phyloP scores from a whole-genome alignment of 306 rosid genomes.

The Pterocarpus santalinus region DNA sequence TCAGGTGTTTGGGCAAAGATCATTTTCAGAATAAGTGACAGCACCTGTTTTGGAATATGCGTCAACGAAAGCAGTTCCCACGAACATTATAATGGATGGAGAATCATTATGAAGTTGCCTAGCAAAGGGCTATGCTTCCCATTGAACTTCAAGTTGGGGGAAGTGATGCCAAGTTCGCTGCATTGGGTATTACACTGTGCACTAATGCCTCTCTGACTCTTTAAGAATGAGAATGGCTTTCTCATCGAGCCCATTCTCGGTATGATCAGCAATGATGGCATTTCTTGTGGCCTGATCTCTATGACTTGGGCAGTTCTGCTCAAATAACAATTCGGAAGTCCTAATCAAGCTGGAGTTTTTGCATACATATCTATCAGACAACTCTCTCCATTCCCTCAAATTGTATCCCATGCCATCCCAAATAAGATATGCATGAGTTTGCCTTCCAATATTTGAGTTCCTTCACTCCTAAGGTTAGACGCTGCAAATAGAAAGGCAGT shows the following conservation, averaged over 20 bases:
- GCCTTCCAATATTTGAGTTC: no score
- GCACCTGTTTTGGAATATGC: conserved; percentile 86
- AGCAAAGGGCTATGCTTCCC: conserved; percentile 71
- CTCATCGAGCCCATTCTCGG: conserved; percentile 72
- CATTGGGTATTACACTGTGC: conserved; percentile 65
- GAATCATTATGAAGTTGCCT: conserved; percentile 80
- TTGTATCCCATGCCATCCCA: conserved; percentile 62
- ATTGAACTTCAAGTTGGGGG: conserved; percentile 80
- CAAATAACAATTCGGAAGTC: conserved; percentile 65
- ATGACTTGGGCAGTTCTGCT: conserved; percentile 51
- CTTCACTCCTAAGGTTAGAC: no score
- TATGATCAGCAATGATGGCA: conserved; percentile 79
- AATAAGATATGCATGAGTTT: conserved; percentile 57
- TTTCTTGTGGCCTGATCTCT: conserved; percentile 88
- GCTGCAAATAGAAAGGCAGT: no score
- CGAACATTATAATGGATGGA: conserved; percentile 75
- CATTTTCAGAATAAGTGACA: conserved; percentile 72
- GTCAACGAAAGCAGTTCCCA: conserved; percentile 83
- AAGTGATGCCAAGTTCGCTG: conserved; percentile 82
- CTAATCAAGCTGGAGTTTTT: conserved; percentile 65
- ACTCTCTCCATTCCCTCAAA: conserved; percentile 81
- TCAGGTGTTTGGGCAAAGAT: conserved; percentile 58
- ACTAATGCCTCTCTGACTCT: conserved; percentile 58
- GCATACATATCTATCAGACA: conserved; percentile 93
- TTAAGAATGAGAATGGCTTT: conserved; percentile 64